Evolutionary conservation across 208 protist genomes (phyloP).

Genomic region (Leishmania mexicana): DNA sequence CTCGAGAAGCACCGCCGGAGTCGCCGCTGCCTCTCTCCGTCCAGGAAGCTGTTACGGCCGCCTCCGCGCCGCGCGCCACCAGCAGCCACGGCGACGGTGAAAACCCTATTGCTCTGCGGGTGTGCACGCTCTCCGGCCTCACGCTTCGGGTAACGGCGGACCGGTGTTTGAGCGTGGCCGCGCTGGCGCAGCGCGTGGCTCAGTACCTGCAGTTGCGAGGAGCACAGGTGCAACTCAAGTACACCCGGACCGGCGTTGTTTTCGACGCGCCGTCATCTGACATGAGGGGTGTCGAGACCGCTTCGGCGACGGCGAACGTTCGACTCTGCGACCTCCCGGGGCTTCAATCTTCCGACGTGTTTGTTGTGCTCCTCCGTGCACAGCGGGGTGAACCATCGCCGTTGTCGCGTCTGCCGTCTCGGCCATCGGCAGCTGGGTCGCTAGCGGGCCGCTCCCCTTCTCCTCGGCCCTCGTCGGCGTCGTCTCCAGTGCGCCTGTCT

Average conservation of each 20-base stretch:
- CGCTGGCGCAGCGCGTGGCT: conserved; percentile 8
- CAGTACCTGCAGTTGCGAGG: conserved; percentile 4
- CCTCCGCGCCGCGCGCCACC: not conserved
- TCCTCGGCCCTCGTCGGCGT: not conserved
- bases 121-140: conserved; percentile 12
- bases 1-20: not conserved
- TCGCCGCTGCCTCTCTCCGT: not conserved
- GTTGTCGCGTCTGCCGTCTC: not conserved
- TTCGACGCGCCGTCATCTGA: not conserved
- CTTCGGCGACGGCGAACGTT: not conserved
- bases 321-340: not conserved
- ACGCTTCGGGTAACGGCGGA: conserved; percentile 12
- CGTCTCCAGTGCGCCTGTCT: not conserved
- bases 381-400: not conserved
- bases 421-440: too few relatives aligned
- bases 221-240: conserved; percentile 10
- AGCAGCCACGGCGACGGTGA: not conserved
- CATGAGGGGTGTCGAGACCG: not conserved
- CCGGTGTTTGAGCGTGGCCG: not conserved
- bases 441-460: not conserved
- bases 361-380: not conserved
- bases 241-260: not conserved
- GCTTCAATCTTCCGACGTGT: not conserved
- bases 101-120: not conserved
- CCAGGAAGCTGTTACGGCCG: too few relatives aligned